Evolutionary conservation across 495 filamentous ascomycete species (phyloP).

Genomic region (Friedmanniomyces endolithicus): DNA sequence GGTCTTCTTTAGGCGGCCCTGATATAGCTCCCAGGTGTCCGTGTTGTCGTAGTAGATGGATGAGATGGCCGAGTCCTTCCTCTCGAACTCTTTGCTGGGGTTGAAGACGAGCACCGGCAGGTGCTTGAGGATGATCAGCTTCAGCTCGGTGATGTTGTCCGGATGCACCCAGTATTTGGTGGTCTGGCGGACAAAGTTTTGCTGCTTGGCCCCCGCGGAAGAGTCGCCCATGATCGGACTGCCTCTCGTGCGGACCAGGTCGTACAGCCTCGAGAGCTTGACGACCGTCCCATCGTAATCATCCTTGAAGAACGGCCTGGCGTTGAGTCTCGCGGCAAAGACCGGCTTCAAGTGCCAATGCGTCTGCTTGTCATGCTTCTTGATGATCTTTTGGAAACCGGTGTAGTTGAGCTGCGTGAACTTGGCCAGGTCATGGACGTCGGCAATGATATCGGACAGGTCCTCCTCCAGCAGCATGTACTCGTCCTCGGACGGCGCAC

Average conservation of each 20-base stretch:
- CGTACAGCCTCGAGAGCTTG: slow-evolving; percentile 90
- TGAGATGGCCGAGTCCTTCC: slow-evolving; percentile 80
- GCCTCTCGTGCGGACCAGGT: slow-evolving; percentile 81
- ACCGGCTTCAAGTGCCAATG: slow-evolving; percentile 86
- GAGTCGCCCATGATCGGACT: slow-evolving; percentile 87
- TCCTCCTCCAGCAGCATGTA: slow-evolving; percentile 91
- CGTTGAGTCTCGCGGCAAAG: slow-evolving; percentile 83
- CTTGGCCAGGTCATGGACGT: slow-evolving; percentile 96
- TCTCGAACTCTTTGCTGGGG: slow-evolving; percentile 87
- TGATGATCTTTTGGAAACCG: slow-evolving; percentile 99
- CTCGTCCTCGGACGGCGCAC: slow-evolving; percentile 65
- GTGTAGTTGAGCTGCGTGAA: slow-evolving; percentile 98
- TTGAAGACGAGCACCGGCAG: slow-evolving; percentile 96
- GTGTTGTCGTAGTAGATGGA: slow-evolving; percentile 98
- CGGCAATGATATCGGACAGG: slow-evolving; percentile 93
- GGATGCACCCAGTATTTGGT: slow-evolving; percentile 99
- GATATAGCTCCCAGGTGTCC: slow-evolving; percentile 84
- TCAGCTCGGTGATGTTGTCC: slow-evolving; percentile 96
- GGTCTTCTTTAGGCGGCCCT: slow-evolving; percentile 88
- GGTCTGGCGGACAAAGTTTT: slow-evolving; percentile 91
- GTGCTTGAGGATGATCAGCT: slow-evolving; percentile 95
- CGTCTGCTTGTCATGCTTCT: slow-evolving; percentile 99
- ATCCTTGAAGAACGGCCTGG: slow-evolving; percentile 94
- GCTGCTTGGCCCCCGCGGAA: slow-evolving; percentile 79
- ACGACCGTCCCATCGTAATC: slow-evolving; percentile 96